These are phyloP conservation scores for Asterella californica DNA, from an alignment of 225 moss, liverwort and hornwort species.

Conservation along the genomic window DNA sequence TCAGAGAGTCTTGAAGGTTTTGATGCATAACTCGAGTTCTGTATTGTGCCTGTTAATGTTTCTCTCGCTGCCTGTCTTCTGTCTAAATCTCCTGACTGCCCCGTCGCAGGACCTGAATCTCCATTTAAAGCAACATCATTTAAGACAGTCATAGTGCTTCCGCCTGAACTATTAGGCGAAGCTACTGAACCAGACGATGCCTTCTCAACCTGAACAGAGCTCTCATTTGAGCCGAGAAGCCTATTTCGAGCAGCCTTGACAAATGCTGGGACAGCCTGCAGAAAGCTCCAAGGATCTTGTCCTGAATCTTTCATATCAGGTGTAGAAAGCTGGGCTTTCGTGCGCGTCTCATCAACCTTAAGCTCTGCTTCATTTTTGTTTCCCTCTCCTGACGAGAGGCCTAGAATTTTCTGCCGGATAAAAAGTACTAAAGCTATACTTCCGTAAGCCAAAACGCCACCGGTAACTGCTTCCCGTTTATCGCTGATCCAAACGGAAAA, in stretches of 20 bases:
- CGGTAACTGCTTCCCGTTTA: slow-evolving; percentile 11
- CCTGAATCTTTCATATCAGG: background rate
- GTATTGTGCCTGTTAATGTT: too few species aligned
- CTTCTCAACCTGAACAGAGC: background rate
- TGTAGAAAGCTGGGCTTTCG: background rate
- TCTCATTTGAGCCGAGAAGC: background rate
- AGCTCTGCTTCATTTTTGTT: background rate
- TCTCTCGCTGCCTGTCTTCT: background rate
- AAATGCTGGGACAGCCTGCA: background rate
- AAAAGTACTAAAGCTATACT: slow-evolving; percentile 9
- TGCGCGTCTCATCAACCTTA: background rate
- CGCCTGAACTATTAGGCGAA: background rate
- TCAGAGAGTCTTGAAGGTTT: background rate
- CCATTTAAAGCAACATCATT: background rate
- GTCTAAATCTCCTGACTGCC: background rate
- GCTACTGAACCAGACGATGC: background rate
- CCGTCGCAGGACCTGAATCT: background rate
- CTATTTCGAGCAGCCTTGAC: background rate
- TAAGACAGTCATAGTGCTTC: background rate
- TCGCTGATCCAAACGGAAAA: slow-evolving; percentile 13
- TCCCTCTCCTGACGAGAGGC: background rate
- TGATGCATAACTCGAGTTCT: background rate
- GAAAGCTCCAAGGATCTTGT: background rate
- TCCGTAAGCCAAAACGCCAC: slow-evolving; percentile 6
- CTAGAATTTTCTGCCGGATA: slow-evolving; percentile 19